Evolutionary conservation across 31 red algal species (phyloP), one percentile per base, ranked within the genome.

Genomic region (Bonnemaisonia californica): DNA sequence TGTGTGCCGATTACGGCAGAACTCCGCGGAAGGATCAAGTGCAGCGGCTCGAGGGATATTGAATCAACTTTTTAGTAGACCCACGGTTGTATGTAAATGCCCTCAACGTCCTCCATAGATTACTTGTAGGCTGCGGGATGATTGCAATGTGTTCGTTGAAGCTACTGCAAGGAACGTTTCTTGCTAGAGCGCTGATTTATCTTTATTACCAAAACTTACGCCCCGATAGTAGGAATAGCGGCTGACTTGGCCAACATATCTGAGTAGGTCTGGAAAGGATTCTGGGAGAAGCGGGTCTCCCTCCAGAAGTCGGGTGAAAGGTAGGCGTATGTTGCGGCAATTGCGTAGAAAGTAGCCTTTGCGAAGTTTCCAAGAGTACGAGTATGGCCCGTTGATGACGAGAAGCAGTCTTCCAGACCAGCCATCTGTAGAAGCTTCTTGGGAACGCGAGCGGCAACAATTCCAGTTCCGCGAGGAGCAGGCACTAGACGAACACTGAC

Each of bases 321-420:
- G 42, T 93, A 95, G 0, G 82, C 85, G 69, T 98, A 98, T n/a
- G 96, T 95, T 2, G 71, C 74, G 1, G 92, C 32, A 59, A 98
- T 94, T 18, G 96, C 96, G 70, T 95, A 82, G 76, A 95, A 98
- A 8, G 96, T 98, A 34, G 96, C 96, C 84, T 93, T 95, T 30
- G 96, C 96, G 86, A 98, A 98, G 74, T 98, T 98, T 33, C 96
- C 92, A 23, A 98, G 84, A 5, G 96, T 98, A 57, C 92, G 92
- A 11, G 96, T 92, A 84, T 98, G 96, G 30, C 96, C 96, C 32
- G 89, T 90, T 36, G 92, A 98, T 28, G 86, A 87, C n/a, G 96
- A 95, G 67, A 95, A 98, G 45, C 90, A 90, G 74, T 98, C 96
- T 57, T 98, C 92, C 38, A 94, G 73, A n/a, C 96, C 96, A 22